Evolutionary conservation across 305 asterid genomes (phyloP), one percentile per base, ranked within the genome.

Genomic region (Fraxinus albicans): DNA sequence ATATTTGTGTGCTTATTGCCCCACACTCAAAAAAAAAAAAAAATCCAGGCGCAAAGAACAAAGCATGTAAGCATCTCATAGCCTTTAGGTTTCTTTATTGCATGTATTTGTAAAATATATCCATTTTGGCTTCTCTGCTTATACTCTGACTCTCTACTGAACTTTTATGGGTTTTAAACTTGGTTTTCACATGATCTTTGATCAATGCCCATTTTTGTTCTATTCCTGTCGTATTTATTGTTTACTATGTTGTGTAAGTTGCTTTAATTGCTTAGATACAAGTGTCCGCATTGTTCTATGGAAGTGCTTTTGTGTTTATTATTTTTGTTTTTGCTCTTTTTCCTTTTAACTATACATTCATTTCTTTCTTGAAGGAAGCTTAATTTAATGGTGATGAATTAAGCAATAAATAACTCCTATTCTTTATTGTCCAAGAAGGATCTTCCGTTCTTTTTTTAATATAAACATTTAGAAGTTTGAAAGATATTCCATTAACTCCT

Each of bases 41-140:
- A 60, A 63, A 12, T 69, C 75, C 33, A 27, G 75, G 75, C 8
- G 40, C 38, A 69, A 69, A 27, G 38, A 27, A 12, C 36, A 86
- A 85, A 82, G 87, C 81, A 83, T 69, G 75, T 85, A 83, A 81
- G 89, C 84, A 83, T 89, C 88, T 86, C 84, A 80, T 31, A 73
- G 74, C 89, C 82, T 84, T 83, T 89, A 87, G 90, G 38, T 81
- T 84, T 79, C 87, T 88, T 86, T 87, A 82, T 88, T 85, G 87
- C 80, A 79, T 90, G 95, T 90, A 87, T 89, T 89, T 94, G 93
- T 93, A 91, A 90, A 88, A 90, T 89, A 87, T 83, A 12, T 6
- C 92, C 92, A 42, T 76, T 79, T 87, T 85, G 90, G 92, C 90
- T 86, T 87, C 90, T 88, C 88, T 91, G 94, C 94, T 87, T 92